These are phyloP conservation scores for Magnolia sinica DNA, from an alignment of 164 flowering plant species.

Conservation along the genomic window DNA sequence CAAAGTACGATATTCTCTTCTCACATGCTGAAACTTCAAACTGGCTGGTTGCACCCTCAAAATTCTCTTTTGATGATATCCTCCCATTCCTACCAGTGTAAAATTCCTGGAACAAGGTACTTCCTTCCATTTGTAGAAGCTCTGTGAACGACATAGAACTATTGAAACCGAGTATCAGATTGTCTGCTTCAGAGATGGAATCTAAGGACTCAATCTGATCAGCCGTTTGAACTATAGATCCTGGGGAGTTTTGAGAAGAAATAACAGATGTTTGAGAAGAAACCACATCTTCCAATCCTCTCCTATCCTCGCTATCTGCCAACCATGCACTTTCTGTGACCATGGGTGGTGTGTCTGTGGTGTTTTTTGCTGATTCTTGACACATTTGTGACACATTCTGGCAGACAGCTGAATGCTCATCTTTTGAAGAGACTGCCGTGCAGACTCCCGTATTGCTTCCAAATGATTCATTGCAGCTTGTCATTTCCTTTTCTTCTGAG, in stretches of 20 bases:
- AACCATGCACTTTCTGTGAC: conserved; percentile 21
- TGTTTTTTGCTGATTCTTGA: conserved; percentile 11
- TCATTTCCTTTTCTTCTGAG: conserved; percentile 18
- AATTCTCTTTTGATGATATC: conserved; percentile 14
- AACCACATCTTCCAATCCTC: conserved; percentile 37
- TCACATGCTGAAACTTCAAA: conserved; percentile 11
- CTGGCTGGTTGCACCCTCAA: conserved; percentile 13
- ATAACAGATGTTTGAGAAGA: conserved; percentile 46
- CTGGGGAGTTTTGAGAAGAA: conserved; percentile 27
- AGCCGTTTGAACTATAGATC: conserved; percentile 25
- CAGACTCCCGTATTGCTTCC: conserved; percentile 12
- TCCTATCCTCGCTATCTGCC: conserved; percentile 19
- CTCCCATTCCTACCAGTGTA: conserved; percentile 16
- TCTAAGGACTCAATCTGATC: conserved; percentile 46
- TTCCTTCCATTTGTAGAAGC: conserved; percentile 25
- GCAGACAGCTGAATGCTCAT: conserved; percentile 5
- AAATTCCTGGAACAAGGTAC: conserved; percentile 24
- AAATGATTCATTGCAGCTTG: conserved; percentile 21
- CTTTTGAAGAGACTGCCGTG: conserved; percentile 9
- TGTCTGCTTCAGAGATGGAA: conserved; percentile 58
- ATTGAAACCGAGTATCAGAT: conserved; percentile 14
- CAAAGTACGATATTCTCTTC: neutral
- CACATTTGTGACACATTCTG: conserved; percentile 1
- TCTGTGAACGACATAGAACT: conserved; percentile 20
- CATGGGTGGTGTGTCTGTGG: conserved; percentile 3